Evolutionary conservation across 352 stramenopile species (phyloP), one percentile per base, ranked within the genome.

Genomic region (Blastocystis sp.): DNA sequence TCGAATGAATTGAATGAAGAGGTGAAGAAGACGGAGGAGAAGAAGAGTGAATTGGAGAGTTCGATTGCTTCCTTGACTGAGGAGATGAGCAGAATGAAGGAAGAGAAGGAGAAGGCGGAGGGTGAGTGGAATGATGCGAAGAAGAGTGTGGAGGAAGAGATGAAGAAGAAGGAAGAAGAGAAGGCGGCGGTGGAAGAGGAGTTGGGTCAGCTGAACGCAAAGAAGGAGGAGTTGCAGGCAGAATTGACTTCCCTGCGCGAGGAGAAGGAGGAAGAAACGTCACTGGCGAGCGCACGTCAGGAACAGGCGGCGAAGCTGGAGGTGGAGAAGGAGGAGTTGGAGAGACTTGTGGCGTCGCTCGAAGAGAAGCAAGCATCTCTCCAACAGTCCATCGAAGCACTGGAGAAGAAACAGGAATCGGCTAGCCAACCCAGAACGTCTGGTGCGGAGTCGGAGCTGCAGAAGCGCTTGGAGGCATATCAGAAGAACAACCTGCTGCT

Each of bases 401-500:
- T 57, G 48, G 14, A 57, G 48, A 14, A 57, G 14, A 7, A 57
- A 0, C 48, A 57, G 0, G 48, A 7, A 57, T 7, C 48, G 48
- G 6, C 14, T 1, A 14, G 14, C 6, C 6, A 7, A 14, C 6
- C 0, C 48, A 57, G 14, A 7, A 14, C 6, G 48, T 57, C 14
- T 7, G 14, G 48, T 57, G 48, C 6, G 14, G 14, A 57, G 48
- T 10, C 57, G 24, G 48, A 63, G n/a, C 24, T 81, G 4, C 21
- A 64, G 9, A 66, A 4, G 10, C 70, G 60, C 11, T 42, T 81
- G 7, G 48, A 81, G 14, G 28, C 34, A 3, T 52, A 68, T 3
- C 74, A 84, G 34, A 61, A 34, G 59, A 84, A 84, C 38, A 84
- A 84, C 28, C 19, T 74, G 64, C 64, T 74, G 4, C 64, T 74